Percentiles rank a stretch among this genome's conserved stretches.
phyloP scores from a whole-genome alignment of 495 filamentous ascomycete species.

The Collariella sp. region DNA sequence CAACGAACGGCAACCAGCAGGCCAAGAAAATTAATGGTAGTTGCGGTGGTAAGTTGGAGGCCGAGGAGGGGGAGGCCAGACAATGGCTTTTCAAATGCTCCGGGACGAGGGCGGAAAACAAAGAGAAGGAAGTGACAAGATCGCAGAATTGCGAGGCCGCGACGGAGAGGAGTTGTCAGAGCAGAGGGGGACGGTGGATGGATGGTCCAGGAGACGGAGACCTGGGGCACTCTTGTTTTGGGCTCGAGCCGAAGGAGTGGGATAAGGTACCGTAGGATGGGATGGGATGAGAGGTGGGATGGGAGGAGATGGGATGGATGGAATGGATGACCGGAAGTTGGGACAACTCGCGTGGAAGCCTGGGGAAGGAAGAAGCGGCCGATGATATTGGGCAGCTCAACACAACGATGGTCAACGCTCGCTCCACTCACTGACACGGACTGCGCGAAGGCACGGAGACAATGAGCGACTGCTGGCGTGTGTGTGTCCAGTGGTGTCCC shows the following conservation, averaged over 20 bases:
- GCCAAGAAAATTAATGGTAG: background rate
- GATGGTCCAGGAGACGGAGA: too few relatives aligned
- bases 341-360: background rate
- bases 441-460: too few relatives aligned
- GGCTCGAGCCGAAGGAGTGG: too few relatives aligned
- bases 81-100: too few relatives aligned
- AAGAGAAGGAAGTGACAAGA: background rate
- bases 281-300: too few relatives aligned
- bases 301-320: too few relatives aligned
- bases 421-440: too few relatives aligned
- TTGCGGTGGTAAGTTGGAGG: background rate
- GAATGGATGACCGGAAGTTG: background rate
- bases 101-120: too few relatives aligned
- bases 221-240: too few relatives aligned
- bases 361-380: background rate
- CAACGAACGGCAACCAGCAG: background rate
- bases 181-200: background rate
- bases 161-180: background rate
- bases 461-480: too few relatives aligned
- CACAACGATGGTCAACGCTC: slow-evolving; percentile 14
- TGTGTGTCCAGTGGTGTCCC: background rate
- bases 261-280: too few relatives aligned
- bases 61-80: too few relatives aligned
- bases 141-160: background rate
- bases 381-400: slow-evolving; percentile 13